Percentiles rank a stretch among this genome's conserved stretches.
Conservation (phyloP, 768 basidiomycete species). For the Punctularia strigosozonata region DNA sequence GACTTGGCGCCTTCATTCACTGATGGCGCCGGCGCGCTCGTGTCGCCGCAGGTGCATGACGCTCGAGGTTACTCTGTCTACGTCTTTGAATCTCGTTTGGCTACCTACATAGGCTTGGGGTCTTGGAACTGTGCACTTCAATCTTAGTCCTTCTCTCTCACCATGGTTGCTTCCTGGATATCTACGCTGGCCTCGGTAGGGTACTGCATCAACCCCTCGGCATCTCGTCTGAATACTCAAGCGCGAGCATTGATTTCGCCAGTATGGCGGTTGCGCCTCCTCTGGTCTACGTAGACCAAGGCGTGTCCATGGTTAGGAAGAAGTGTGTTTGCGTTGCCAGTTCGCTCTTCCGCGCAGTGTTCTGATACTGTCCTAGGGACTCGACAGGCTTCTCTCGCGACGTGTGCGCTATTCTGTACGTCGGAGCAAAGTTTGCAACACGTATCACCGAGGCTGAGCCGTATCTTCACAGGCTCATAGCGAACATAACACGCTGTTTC, state of each 20-base stretch:
- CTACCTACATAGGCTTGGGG: too few species aligned
- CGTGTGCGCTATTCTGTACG: constrained; percentile 73
- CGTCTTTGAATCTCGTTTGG: too few species aligned
- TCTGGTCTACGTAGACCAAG: constrained; percentile 77
- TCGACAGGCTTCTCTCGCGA: constrained; percentile 80
- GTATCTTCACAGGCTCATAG: constrained; percentile 46
- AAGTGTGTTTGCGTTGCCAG: constrained; percentile 45
- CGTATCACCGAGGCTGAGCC: background rate
- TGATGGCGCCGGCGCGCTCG: too few species aligned
- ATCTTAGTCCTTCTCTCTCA: background rate
- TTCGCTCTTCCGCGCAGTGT: too few species aligned
- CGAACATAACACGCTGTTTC: constrained; percentile 83
- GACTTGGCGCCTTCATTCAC: too few species aligned
- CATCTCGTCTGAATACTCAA: too few species aligned
- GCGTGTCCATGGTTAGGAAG: constrained; percentile 69
- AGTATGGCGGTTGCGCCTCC: constrained; percentile 83
- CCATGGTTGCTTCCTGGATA: constrained; percentile 48
- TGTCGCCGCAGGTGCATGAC: too few species aligned
- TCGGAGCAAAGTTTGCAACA: constrained; percentile 4
- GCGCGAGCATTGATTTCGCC: too few species aligned
- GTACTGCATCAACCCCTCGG: too few species aligned
- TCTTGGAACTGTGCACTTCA: too few species aligned
- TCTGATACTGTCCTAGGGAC: too few species aligned
- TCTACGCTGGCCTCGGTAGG: constrained; percentile 55
- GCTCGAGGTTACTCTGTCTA: too few species aligned